Evolutionary conservation across 495 filamentous ascomycete species (phyloP).

Genomic region (Neurospora cerealis): DNA sequence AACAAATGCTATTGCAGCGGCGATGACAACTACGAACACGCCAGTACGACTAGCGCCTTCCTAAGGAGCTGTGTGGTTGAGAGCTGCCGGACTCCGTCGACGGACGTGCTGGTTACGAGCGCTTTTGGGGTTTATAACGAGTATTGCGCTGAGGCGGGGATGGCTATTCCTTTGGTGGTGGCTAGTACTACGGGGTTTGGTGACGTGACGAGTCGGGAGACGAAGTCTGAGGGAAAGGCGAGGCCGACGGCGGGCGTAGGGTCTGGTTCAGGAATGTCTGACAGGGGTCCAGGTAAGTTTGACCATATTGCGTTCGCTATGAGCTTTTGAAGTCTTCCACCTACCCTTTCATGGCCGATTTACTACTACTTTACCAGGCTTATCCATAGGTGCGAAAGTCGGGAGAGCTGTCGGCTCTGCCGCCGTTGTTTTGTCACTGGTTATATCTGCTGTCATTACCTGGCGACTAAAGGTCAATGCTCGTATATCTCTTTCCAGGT

Average conservation of each 20-base stretch:
- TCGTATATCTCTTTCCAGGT: background rate
- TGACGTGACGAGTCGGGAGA: background rate
- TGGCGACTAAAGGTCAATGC: background rate
- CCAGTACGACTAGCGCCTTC: conserved; percentile 2
- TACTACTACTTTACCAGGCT: background rate
- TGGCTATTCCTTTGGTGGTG: background rate
- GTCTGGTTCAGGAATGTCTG: background rate
- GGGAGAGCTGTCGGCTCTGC: background rate
- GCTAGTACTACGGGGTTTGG: background rate
- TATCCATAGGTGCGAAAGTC: background rate
- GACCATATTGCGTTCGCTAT: background rate
- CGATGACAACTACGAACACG: background rate
- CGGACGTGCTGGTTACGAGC: background rate
- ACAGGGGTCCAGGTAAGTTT: background rate
- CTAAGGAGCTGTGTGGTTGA: background rate
- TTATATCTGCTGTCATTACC: background rate
- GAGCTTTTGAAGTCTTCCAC: background rate
- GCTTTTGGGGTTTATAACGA: background rate
- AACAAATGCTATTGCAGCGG: conserved; percentile 6
- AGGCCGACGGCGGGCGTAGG: background rate
- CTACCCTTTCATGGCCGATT: background rate
- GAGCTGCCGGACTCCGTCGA: background rate
- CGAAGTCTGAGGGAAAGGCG: background rate
- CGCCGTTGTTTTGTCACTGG: background rate
- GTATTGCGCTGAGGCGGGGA: background rate